Base-by-base conservation (phyloP, 169 alveolate genomes). In the Babesia gibsoni region DNA sequence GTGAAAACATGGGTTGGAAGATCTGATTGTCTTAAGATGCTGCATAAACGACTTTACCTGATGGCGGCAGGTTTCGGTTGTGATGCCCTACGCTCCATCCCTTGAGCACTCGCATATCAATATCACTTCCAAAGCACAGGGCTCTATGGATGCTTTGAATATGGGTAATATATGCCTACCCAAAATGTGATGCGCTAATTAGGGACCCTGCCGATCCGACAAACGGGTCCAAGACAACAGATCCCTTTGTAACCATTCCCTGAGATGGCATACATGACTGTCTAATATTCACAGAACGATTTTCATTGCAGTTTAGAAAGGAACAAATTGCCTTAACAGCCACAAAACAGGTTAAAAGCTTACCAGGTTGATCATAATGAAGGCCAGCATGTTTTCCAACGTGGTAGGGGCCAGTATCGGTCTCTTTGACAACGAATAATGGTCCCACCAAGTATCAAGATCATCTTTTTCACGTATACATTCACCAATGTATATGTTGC, bases 401-500 rank as follows among this genome's bases (percentile, higher is more conserved):
- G 99, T 91, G 0, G 99, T 97, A 4, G 99, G 99, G n/a, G 99
- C 99, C 27, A 97, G 83, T 56, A 96, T 94, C 5, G 98, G 98
- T 36, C 99, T 84, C 16, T 81, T 81, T 27, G 93, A 89, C 49
- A 97, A 90, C 43, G 91, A 89, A 70, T 93, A 96, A 52, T 90
- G 82, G 41, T 89, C 66, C 96, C 96, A 93, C 94, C 94, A 91
- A 33, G 20, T 32, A 6, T 57, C 73, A 27, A 57, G 32, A 41
- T 78, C 75, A 41, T 32, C 20, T 14, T 77, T 52, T 46, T 67
- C 82, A 2, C 54, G 50, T 18, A 78, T 23, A 33, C 35, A 36
- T 14, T 61, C 57, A 22, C 87, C 87, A 27, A 78, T 57, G 49
- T 67, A 67, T 14, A 78, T 67, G 27, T 16, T 58, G 10, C 50